Base-by-base conservation (phyloP, 345 rosid species). In the Stellera chamaejasme region DNA sequence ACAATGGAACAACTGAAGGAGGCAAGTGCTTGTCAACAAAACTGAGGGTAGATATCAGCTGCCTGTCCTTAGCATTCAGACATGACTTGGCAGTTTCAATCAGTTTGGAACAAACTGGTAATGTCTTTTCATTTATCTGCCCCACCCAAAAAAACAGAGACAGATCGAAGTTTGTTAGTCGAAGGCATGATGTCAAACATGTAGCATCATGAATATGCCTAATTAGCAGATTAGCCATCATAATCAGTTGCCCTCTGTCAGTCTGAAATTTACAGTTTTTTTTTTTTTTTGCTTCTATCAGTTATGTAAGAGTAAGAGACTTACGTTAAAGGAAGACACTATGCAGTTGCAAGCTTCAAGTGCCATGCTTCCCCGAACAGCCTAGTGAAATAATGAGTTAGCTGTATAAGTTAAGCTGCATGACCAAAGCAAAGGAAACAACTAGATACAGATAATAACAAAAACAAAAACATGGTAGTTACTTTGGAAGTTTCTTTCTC, bases 281-380 rank as follows among this genome's bases (percentile, higher is more conserved):
- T 32, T 19, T 19, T 19, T 19, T 32, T 32, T 32, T 8, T 4
- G 39, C 39, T 32, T 4, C 23, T 19, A 8, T 32, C 9, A 32
- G 39, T 50, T 23, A 15, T 43, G 43, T 43, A 45, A 43, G 42
- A 44, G 11, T 50, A 52, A 55, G 44, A 13, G 56, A 60, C 73
- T 47, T 80, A 91, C 98, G 59, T 62, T 63, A 70, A 85, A 71
- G 48, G 92, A 77, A 12, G 79, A 72, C 61, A 81, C 83, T 58
- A 91, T 75, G 70, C 82, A 85, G 71, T 88, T 85, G 79, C 95
- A 88, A 69, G 96, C 87, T 76, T 88, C 98, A 10, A 91, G 95
- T 1, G 98, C 94, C 82, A 88, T 68, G 66, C 61, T 72, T 69
- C 98, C 96, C 16, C 85, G 81, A 55, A 69, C 64, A 60, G 71